Base-by-base conservation (phyloP, 306 rosid species). In the Inga leiocalycina region DNA sequence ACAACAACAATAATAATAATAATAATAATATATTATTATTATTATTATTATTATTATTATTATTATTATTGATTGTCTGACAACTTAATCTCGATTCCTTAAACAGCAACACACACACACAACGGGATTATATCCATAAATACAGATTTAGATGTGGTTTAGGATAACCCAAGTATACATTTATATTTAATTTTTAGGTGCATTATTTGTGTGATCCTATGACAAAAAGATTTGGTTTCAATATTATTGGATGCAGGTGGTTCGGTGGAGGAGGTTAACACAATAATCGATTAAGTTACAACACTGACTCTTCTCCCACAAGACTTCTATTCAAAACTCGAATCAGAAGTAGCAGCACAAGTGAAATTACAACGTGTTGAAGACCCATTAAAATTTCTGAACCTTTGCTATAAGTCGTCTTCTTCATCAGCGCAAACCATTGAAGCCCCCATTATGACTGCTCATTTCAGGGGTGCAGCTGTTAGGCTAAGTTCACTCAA, bases 381-480 rank as follows among this genome's bases (percentile, higher is more conserved):
- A 0, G 71, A 30, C 17, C 71, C 71, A 45, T 1, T 2, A 7
- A 4, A 6, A 5, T 1, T 32, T 65, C 8, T 65, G n/a, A 65
- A 8, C 4, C 71, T 65, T 2, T 65, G 71, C 2, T 65, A 45
- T 45, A 45, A 45, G 49, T 45, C 49, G 17, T 15, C 57, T 3
- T 14, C 57, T 4, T 52, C n/a, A 37, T 4, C 41, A 32, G 34
- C 34, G 14, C 39, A 43, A 69, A 19, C 30, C 27, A 7, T 56
- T 16, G 51, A 22, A 0, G 76, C 22, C 65, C 91, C 91, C 2
- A 1, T 10, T 0, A 85, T 89, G 22, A 86, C 82, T 0, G 69
- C 86, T 32, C 92, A 89, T 79, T 91, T 89, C 32, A 34, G 5
- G 0, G 92, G 87, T 10, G 94, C 85, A 0, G 87, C 86, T 52